Base-by-base conservation (phyloP, 306 rosid genomes). In the Ormosia emarginata region DNA sequence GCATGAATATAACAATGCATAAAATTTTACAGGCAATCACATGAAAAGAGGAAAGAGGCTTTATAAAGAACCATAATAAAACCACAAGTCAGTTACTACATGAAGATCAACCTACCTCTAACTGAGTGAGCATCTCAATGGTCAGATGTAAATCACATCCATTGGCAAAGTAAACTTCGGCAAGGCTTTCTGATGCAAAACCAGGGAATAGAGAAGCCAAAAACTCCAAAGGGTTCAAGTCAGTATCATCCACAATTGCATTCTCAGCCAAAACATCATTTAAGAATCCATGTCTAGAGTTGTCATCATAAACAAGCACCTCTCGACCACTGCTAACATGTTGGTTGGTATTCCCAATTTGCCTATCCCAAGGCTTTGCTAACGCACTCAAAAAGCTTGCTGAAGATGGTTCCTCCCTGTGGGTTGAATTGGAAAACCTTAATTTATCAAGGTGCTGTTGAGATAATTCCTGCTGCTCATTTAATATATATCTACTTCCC, bases 91-190 rank as follows among this genome's bases (percentile, higher is more conserved):
- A 69, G 58, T 52, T 63, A 39, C 41, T 24, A 56, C 34, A 29
- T 32, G 34, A 72, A 56, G 76, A 62, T 63, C 80, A 80, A 77
- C 75, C 84, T 79, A 95, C 99, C 97, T 93, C 99, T 84, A 95
- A 90, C 90, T 95, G 98, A 68, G 92, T 90, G 82, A 95, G 94
- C 97, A 95, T 95, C 79, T 93, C 99, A 83, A 90, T 82, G 80
- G 99, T 95, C 74, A 90, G 79, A 85, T 90, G 88, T 70, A 95
- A 75, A 84, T 95, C 95, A 2, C 95, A 84, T 59, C 94, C 94
- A 71, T 87, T 95, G 79, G 99, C 95, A 82, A 91, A 88, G 87
- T 88, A 95, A 82, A 95, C 99, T 85, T 90, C 99, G 7, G 91
- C 87, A 44, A 95, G 93, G 90, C 99, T 95, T 87, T 93, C 94